Evolutionary conservation across 371 early-diverging fungal species (phyloP), one percentile per base, ranked within the genome.

Genomic region (Funneliformis caledonium): DNA sequence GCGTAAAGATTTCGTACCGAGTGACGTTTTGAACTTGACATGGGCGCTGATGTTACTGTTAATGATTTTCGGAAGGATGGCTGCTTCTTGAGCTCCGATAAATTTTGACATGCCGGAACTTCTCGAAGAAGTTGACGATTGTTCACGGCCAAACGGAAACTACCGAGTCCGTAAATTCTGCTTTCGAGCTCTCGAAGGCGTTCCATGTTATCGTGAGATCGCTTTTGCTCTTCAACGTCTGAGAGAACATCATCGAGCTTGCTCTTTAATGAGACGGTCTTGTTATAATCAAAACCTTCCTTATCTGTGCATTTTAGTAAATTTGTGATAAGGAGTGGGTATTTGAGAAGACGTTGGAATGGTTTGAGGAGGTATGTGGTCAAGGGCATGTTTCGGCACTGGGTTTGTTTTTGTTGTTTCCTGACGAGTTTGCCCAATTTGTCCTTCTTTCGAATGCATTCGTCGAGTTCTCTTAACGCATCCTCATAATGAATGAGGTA

Each of bases 1-100:
- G 80, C 47, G 60, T 79, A 79, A 70, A 79, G 80, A 79, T 79
- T 79, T 72, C 80, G 72, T 52, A 79, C 72, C 4, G 80, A 79
- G 14, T 79, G 80, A 42, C 80, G 80, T 68, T 59, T 79, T 70
- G 56, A 22, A 60, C n/a, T 69, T 33, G n/a, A 16, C 37, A 56
- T 37, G 19, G 77, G 77, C 12, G 48, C 31, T 64, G 77, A 64
- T 2, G 37, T 22, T 37, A 79, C 80, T 16, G 80, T 79, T 37
- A 79, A 61, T 5, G 80, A 70, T 70, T 59, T 79, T 22, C 72
- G 69, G n/a, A 79, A 16, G 7, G 78, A 78, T 50, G 78, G 78
- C 56, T 78, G 45, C 42, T 78, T 78, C 16, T 37, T 62, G 2
- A 78, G 69, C 1, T 5, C 19, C 0, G 69, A 42, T 45, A 22